Base-by-base conservation (phyloP, 2,329 filamentous ascomycete species). In the Fusarium lyarnte region DNA sequence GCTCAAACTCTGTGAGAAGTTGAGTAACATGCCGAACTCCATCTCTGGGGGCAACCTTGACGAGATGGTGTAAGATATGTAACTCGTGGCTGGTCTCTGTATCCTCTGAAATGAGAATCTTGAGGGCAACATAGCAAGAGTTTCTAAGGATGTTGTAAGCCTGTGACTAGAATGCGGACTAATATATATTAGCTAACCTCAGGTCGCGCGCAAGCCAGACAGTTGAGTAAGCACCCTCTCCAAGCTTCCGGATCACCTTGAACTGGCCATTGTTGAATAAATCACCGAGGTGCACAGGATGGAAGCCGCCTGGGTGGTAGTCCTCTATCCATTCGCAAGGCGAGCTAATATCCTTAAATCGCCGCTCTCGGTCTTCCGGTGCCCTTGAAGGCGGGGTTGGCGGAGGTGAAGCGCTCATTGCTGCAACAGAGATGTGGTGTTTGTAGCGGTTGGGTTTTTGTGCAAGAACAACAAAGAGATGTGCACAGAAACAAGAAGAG, bases 151-250 rank as follows among this genome's bases (percentile, higher is more conserved):
- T 6, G 14, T 8, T 1, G 25, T 72, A 58, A 74, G 14, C 42
- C 1, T 33, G 12, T 6, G 31, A 23, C 17, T 3, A 8, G 1
- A 13, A 19, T 1, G 2, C 1, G 5, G 10, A 10, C 2, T 17
- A 10, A 33, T 14, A 9, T 12, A 5, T 14, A 36, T 23, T 74
- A 74, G 46, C 79, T 73, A n/a, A 80, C 77, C 4, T 58, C 0
- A 27, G 10, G 10, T 83, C 81, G 41, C 57, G 74, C 29, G 81
- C 84, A 45, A 86, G 79, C 85, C 84, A 87, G 25, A 86, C 84
- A 1, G 84, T 87, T 6, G 83, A 85, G 69, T 76, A 85, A 6
- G 81, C 80, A 31, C 85, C 84, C 39, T 79, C 82, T 42, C 84
- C 84, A 38, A 86, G 77, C 72, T 87, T 87, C 52, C 84, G 79